Base-by-base conservation (phyloP, 1,139 yeast genomes). In the Candida frijolesensis region DNA sequence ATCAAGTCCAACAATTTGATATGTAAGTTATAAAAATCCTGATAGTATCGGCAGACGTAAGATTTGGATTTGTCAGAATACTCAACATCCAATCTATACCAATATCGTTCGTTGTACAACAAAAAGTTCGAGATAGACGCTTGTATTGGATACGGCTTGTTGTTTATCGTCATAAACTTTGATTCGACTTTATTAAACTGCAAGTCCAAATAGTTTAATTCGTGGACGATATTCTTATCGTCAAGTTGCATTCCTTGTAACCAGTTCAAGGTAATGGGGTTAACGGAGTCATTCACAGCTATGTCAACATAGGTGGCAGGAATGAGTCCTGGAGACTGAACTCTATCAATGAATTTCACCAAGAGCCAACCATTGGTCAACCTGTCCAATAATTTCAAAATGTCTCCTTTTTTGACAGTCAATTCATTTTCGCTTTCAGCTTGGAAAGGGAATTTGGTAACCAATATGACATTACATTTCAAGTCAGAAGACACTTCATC, bases 251-350 rank as follows among this genome's bases (percentile, higher is more conserved):
- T 33, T 4, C 44, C 9, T 22, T 56, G 58, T 19, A 75, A 61
- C 80, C 80, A 76, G 44, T 57, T 59, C 40, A 70, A 56, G 4
- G 75, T 70, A 16, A 75, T 60, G 8, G 79, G 80, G 49, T 71
- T 66, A 11, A 60, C 55, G 10, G 65, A 56, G 57, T 75, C 79
- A 54, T 75, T 75, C 25, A 74, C 66, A n/a, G 76, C 79, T 43
- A 76, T 75, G 51, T 74, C 79, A n/a, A 73, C 76, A 54, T 74
- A 75, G 32, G 65, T 60, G 1, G 79, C 76, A 4, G 79, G 80
- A 4, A 76, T 70, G 37, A 76, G 56, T 0, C 80, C 80, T 1
- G 76, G 75, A 5, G 57, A 54, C 10, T 57, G 55, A 35, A 76
- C 54, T 51, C 68, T 67, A 53, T 76, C 79, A 50, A 76, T 67